Conservation (phyloP, 2,329 filamentous ascomycete species). For the Penicillium thymicola region DNA sequence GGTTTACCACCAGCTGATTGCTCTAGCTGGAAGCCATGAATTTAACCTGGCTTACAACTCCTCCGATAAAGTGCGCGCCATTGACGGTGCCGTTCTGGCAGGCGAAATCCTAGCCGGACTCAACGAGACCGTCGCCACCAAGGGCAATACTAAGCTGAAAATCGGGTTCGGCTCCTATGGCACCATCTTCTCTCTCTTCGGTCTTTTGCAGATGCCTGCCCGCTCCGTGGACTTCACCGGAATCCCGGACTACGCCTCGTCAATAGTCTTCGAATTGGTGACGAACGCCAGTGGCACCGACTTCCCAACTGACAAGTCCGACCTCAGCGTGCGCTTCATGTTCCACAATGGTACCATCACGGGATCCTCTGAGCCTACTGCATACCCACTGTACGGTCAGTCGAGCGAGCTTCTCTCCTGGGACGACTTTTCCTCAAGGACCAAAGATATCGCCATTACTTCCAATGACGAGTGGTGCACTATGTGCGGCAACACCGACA, state of each 20-base stretch:
- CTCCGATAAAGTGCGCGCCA: constrained; percentile 46
- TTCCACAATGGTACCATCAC: constrained; percentile 61
- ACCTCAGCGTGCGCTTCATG: constrained; percentile 59
- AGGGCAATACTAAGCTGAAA: constrained; percentile 41
- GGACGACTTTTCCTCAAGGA: constrained; percentile 62
- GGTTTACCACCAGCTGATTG: constrained; percentile 61
- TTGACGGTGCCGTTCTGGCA: constrained; percentile 61
- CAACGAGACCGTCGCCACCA: constrained; percentile 39
- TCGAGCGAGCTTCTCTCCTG: constrained; percentile 59
- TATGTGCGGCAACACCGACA: constrained; percentile 69
- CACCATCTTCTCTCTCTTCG: constrained; percentile 61
- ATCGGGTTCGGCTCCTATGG: constrained; percentile 63
- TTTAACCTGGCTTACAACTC: constrained; percentile 79
- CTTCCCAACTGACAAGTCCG: constrained; percentile 44
- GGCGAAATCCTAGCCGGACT: constrained; percentile 56
- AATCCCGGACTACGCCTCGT: constrained; percentile 78
- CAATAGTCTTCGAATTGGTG: constrained; percentile 73
- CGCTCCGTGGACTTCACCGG: constrained; percentile 65
- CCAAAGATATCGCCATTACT: constrained; percentile 65
- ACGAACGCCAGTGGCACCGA: constrained; percentile 45
- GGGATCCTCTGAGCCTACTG: constrained; percentile 44
- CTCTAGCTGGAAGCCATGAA: constrained; percentile 76
- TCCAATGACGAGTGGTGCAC: constrained; percentile 67
- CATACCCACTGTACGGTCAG: constrained; percentile 62
- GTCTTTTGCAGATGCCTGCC: constrained; percentile 51